Base-by-base conservation (phyloP, 768 basidiomycete species). In the Boletus speciosus region DNA sequence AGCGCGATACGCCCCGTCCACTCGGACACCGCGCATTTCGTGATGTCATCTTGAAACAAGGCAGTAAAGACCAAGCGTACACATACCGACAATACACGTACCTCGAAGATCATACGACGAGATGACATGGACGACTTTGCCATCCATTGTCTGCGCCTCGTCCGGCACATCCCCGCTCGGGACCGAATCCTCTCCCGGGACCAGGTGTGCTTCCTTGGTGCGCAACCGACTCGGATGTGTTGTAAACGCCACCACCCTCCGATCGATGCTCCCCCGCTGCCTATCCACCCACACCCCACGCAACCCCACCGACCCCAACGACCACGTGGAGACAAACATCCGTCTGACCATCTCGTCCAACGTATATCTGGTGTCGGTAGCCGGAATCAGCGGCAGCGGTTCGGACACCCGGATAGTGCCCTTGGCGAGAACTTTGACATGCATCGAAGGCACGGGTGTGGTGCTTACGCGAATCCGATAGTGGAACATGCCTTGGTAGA, bases 401-500 rank as follows among this genome's bases (percentile, higher is more conserved):
- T 44, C 49, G 5, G 34, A 10, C 5, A 43, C 2, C 10, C 2
- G 35, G 10, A 49, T 56, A 8, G 34, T 15, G 1, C 61, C 57
- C 21, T 25, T 54, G 25, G 55, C 78, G 2, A 76, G 63, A 3
- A 80, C 72, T 4, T 62, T 60, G 9, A 84, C 74, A 5, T 74
- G 68, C 46, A 81, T 65, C 19, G 67, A 54, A 4, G 76, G 65
- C 4, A 58, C 63, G 5, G 61, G 55, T 2, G 62, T 52, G 1
- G 71, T 54, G 2, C 49, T 52, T 11, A 79, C 47, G 8, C 64
- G 58, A n/a, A 81, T 70, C 25, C 63, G 47, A 52, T 72, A 85
- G 49, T 77, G 76, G 57, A 79, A 81, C 29, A 84, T 73, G 2
- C 83, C 82, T 62, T 76, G 77, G 25, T 72, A 60, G 44, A 71